phyloP scores from a whole-genome alignment of 78 protist species.

The Guillardia theta region DNA sequence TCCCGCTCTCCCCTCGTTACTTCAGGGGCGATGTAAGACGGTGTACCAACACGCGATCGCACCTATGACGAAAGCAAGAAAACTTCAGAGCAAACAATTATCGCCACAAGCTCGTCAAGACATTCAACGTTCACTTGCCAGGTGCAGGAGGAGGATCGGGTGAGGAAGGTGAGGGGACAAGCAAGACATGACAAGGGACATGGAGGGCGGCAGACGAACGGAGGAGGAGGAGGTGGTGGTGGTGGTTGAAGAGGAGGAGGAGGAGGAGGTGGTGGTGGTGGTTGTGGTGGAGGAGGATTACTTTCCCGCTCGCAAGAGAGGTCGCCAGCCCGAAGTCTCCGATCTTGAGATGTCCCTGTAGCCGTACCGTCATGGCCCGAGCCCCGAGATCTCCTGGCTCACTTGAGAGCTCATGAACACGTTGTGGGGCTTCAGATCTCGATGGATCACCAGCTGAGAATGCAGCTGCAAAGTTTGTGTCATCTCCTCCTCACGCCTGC shows the following conservation, averaged over 20 bases:
- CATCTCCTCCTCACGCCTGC: not conserved
- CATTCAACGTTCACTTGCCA: too few species aligned
- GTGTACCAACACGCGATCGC: not conserved
- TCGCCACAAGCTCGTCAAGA: not conserved
- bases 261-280: not conserved
- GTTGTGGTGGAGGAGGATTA: not conserved
- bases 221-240: not conserved
- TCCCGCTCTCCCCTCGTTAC: not conserved
- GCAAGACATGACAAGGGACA: not conserved
- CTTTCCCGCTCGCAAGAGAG: not conserved
- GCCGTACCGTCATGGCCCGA: not conserved
- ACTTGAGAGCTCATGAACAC: not conserved
- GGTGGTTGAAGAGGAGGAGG: not conserved
- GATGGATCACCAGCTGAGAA: not conserved
- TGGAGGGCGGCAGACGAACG: not conserved
- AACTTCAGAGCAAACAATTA: not conserved
- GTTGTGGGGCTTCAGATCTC: slow-evolving; percentile 10
- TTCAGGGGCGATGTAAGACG: not conserved
- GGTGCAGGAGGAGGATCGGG: too few species aligned
- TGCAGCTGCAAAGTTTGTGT: not conserved
- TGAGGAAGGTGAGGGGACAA: too few species aligned
- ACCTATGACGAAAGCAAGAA: not conserved
- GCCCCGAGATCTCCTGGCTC: not conserved
- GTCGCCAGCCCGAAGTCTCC: slow-evolving; percentile 16
- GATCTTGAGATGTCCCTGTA: not conserved